These are phyloP conservation scores for Ophiostoma tasmaniense DNA, from an alignment of 2,329 filamentous ascomycete genomes.

Conservation along the genomic window DNA sequence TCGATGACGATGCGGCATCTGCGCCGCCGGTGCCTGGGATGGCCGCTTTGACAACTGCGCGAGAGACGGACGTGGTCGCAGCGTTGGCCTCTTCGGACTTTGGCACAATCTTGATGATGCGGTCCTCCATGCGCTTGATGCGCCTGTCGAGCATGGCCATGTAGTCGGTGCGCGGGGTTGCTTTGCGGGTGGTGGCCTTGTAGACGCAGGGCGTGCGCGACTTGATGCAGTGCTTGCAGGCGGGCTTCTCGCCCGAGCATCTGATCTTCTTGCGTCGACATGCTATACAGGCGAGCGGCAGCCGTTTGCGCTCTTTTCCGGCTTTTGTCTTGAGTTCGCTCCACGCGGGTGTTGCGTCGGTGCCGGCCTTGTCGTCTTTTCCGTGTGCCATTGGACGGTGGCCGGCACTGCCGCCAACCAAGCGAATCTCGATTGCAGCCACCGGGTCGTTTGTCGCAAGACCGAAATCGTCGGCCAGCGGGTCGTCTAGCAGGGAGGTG, in stretches of 20 bases:
- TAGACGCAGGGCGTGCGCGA: slow-evolving; percentile 95
- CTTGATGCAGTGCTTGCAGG: slow-evolving; percentile 90
- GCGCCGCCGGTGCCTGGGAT: slow-evolving; percentile 43
- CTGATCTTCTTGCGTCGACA: slow-evolving; percentile 96
- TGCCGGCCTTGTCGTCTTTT: slow-evolving; percentile 51
- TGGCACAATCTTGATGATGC: slow-evolving; percentile 90
- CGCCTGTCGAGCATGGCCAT: slow-evolving; percentile 99
- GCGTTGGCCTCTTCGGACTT: slow-evolving; percentile 68
- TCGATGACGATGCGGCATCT: slow-evolving; percentile 32
- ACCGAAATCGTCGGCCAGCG: slow-evolving; percentile 51
- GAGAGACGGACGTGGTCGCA: slow-evolving; percentile 49
- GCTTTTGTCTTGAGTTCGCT: slow-evolving; percentile 83
- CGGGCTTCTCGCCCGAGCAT: slow-evolving; percentile 94
- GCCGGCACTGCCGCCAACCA: slow-evolving; percentile 32
- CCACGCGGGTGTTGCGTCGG: slow-evolving; percentile 52
- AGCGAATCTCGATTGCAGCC: slow-evolving; percentile 43
- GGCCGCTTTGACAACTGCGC: slow-evolving; percentile 78
- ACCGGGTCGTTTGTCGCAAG: slow-evolving; percentile 37
- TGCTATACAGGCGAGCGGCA: slow-evolving; percentile 90
- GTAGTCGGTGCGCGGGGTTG: slow-evolving; percentile 89
- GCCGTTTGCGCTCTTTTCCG: slow-evolving; percentile 86
- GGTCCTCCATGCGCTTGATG: slow-evolving; percentile 93
- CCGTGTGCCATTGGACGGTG: slow-evolving; percentile 19
- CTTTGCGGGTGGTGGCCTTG: slow-evolving; percentile 91
- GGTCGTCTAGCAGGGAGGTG: slow-evolving; percentile 43